These are phyloP conservation scores for Rubroboletus pulcherrimus DNA, from an alignment of 768 basidiomycete genomes.

Conservation along the genomic window DNA sequence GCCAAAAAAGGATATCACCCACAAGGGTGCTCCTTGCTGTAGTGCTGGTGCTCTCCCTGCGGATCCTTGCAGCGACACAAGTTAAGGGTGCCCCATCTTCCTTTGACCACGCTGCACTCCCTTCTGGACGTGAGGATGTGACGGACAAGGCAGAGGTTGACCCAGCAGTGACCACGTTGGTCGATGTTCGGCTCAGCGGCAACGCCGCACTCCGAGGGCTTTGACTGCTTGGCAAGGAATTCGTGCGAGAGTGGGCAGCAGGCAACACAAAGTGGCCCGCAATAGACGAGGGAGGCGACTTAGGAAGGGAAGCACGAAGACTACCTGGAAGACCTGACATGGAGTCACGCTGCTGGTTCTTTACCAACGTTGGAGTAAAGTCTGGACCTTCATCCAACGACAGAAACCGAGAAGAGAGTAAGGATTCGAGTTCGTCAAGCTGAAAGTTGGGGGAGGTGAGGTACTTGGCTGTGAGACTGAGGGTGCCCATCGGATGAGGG, in stretches of 20 bases:
- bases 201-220: conserved; percentile 33
- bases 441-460: conserved; percentile 66
- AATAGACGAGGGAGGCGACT: conserved; percentile 41
- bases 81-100: conserved; percentile 35
- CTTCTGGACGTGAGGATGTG: conserved; percentile 38
- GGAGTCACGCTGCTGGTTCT: conserved; percentile 60
- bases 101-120: conserved; percentile 34
- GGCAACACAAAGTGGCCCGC: conserved; percentile 47
- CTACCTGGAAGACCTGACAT: conserved; percentile 41
- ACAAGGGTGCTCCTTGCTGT: conserved; percentile 32
- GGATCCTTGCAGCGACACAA: conserved; percentile 40
- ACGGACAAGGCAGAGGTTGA: conserved; percentile 40
- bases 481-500: conserved; percentile 62
- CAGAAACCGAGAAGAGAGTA: conserved; percentile 69
- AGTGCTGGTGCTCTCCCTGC: conserved; percentile 50
- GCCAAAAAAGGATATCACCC: neutral
- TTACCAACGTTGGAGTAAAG: conserved; percentile 70
- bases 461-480: conserved; percentile 61
- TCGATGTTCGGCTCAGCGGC: conserved; percentile 35
- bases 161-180: conserved; percentile 28
- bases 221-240: conserved; percentile 37
- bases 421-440: conserved; percentile 72
- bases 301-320: conserved; percentile 44
- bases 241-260: conserved; percentile 32
- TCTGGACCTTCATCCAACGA: conserved; percentile 61